These are phyloP conservation scores for Entomortierella lignicola DNA, from an alignment of 192 early-diverging fungal species.

Conservation along the genomic window DNA sequence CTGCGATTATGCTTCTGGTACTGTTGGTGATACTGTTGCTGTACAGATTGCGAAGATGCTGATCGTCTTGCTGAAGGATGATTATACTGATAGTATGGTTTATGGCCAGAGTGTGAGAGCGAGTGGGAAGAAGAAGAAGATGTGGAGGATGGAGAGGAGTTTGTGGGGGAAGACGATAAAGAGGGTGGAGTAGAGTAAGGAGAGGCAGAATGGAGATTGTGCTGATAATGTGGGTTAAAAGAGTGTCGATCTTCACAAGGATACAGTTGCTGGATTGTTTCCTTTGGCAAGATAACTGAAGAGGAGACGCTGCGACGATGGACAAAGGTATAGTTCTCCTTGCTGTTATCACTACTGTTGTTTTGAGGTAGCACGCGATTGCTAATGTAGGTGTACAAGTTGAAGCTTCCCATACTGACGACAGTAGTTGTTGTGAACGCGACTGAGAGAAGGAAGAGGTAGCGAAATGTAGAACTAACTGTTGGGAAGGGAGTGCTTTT, in stretches of 20 bases:
- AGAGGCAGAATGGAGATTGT: slow-evolving; percentile 38
- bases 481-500: background rate
- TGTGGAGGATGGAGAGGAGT: slow-evolving; percentile 47
- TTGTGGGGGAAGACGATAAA: slow-evolving; percentile 39
- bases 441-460: background rate
- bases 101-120: background rate
- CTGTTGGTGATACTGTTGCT: slow-evolving; percentile 25
- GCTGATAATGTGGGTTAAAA: slow-evolving; percentile 48
- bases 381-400: slow-evolving; percentile 40
- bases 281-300: slow-evolving; percentile 9
- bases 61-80: slow-evolving; percentile 3
- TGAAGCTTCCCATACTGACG: slow-evolving; percentile 40
- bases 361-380: slow-evolving; percentile 25
- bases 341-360: slow-evolving; percentile 13
- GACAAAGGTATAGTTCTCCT: background rate
- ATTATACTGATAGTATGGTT: slow-evolving; percentile 13
- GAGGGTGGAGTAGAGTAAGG: slow-evolving; percentile 50
- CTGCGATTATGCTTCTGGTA: slow-evolving; percentile 3
- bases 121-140: slow-evolving; percentile 22
- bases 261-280: slow-evolving; percentile 33
- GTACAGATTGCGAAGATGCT: background rate
- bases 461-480: slow-evolving; percentile 1
- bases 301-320: slow-evolving; percentile 8
- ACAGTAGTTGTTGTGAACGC: background rate
- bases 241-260: slow-evolving; percentile 47